Evolutionary conservation across 805 yeast species (phyloP).

Genomic region (Ogataea zsoltii): DNA sequence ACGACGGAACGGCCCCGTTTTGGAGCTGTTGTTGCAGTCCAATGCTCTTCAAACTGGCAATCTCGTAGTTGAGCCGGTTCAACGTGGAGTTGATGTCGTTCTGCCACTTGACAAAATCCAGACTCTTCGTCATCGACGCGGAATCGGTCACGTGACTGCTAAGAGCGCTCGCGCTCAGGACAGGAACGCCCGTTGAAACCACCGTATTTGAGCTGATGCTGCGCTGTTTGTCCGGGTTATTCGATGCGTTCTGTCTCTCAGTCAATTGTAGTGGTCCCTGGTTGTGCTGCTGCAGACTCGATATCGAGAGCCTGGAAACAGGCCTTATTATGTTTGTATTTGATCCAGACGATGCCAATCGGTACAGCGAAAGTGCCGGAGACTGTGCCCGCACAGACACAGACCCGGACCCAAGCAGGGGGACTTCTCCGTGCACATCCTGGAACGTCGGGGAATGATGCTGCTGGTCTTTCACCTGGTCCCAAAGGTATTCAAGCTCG

Average conservation of each 20-base stretch:
- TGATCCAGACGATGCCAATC: constrained; percentile 33
- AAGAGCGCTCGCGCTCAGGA: constrained; percentile 11
- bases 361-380: constrained; percentile 36
- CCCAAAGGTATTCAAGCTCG: constrained; percentile 76
- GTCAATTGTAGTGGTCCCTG: constrained; percentile 3
- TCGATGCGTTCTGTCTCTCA: not conserved
- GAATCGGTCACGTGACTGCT: constrained; percentile 15
- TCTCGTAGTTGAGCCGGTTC: constrained; percentile 45
- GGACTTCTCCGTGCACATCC: constrained; percentile 14
- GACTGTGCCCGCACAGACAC: constrained; percentile 29
- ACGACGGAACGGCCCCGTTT: constrained; percentile 1
- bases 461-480: constrained; percentile 46
- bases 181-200: constrained; percentile 15
- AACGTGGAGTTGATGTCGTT: constrained; percentile 50
- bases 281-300: constrained; percentile 14
- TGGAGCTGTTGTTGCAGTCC: constrained; percentile 19
- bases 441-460: constrained; percentile 21
- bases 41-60: constrained; percentile 23
- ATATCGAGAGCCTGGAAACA: constrained; percentile 30
- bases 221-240: constrained; percentile 13
- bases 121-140: constrained; percentile 23
- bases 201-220: constrained; percentile 22
- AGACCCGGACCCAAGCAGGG: constrained; percentile 6
- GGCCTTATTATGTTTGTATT: constrained; percentile 31
- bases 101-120: constrained; percentile 54